Base-by-base conservation (phyloP, 2,329 filamentous ascomycete genomes). In the Botrytis porri region DNA sequence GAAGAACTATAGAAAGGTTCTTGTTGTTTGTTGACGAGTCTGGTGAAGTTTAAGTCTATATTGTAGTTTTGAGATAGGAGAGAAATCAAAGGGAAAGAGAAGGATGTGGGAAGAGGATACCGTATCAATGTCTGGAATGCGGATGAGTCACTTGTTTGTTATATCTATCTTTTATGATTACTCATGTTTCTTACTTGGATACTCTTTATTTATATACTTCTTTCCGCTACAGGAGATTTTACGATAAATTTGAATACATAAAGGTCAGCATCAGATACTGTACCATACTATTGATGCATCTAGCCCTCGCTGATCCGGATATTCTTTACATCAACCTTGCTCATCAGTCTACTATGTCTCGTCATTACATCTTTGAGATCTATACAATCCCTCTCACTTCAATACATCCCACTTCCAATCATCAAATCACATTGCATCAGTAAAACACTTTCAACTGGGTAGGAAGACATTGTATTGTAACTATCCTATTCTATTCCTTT, bases 1-100 rank as follows among this genome's bases (percentile, higher is more conserved):
- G n/a, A 18, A 29, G 51, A 57, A 57, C n/a, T 29, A 8, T 1
- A 29, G 14, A 18, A 0, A 1, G 18, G 7, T 57, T 57, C 51
- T 18, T 41, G 7, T 0, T 22, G 20, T 37, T 35, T 60, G 32
- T 22, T 37, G 18, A 5, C 0, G 18, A 0, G 0, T 0, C 0
- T 0, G 8, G 0, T 2, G 0, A 0, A 12, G 3, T 57, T 57
- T 60, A 4, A 1, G 4, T 25, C 10, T 60, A 60, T 60, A 60
- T 35, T 22, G 9, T 35, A 3, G 2, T 14, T 35, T 7, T 7
- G 20, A 0, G 1, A 60, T 14, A 18, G 25, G 10, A 10, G 12
- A 14, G 12, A 16, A 18, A 4, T n/a, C n/a, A 7, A 3, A 6
- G 41, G 14, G 41, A 54, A 3, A 57, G 51, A 7, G 51, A 57